Conservation (phyloP, 2,329 filamentous ascomycete genomes). For the Gnomoniopsis smithogilvyi region DNA sequence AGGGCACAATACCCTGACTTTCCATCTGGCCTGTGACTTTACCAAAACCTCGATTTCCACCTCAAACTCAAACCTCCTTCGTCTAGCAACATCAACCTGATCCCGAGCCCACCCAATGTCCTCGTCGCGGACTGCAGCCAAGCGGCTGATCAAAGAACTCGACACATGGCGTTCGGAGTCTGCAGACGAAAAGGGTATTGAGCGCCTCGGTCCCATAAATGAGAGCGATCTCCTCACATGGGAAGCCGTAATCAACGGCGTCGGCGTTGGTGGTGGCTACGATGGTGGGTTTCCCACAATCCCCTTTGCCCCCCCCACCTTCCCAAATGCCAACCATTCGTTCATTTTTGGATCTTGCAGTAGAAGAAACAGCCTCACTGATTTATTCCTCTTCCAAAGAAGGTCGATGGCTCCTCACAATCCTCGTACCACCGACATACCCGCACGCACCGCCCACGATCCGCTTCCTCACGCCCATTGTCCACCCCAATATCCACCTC, state of each 20-base stretch:
- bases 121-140: slow-evolving; percentile 46
- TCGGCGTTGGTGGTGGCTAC: slow-evolving; percentile 52
- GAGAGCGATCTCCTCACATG: slow-evolving; percentile 56
- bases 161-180: slow-evolving; percentile 49
- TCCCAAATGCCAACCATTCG: no score
- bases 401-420: slow-evolving; percentile 80
- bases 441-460: slow-evolving; percentile 76
- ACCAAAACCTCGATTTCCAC: no score
- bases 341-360: no score
- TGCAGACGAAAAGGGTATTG: slow-evolving; percentile 49
- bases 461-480: slow-evolving; percentile 76
- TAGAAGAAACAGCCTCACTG: background rate
- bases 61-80: no score
- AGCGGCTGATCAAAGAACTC: slow-evolving; percentile 58
- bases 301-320: background rate
- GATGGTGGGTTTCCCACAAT: slow-evolving; percentile 41
- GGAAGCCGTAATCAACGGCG: slow-evolving; percentile 60
- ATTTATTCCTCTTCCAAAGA: slow-evolving; percentile 30
- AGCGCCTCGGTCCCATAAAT: slow-evolving; percentile 53
- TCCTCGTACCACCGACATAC: slow-evolving; percentile 74
- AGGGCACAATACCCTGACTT: no score
- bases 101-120: slow-evolving; percentile 18
- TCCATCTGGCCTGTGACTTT: no score
- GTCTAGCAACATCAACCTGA: background rate
- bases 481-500: slow-evolving; percentile 74